Conservation (phyloP, 2,329 filamentous ascomycete species). For the Davidsoniella virescens region DNA sequence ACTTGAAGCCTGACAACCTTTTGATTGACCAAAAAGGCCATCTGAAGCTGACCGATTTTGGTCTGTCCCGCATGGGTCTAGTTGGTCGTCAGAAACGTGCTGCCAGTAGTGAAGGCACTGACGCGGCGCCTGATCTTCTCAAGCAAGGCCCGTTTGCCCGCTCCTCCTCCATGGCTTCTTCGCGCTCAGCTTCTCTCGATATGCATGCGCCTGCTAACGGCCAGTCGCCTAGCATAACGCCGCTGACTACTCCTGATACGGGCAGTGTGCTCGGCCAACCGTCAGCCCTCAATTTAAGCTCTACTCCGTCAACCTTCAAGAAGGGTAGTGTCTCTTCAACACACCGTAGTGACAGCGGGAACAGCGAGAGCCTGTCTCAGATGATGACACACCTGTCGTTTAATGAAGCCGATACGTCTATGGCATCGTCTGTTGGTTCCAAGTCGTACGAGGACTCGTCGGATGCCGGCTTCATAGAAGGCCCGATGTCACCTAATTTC, state of each 20-base stretch:
- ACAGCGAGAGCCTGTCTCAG: conserved; percentile 67
- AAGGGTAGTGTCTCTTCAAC: conserved; percentile 31
- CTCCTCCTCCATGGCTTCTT: conserved; percentile 72
- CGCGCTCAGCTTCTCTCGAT: conserved; percentile 85
- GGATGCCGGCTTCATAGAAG: conserved; percentile 37
- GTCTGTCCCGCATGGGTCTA: conserved; percentile 89
- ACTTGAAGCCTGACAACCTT: conserved; percentile 92
- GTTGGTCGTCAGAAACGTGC: conserved; percentile 93
- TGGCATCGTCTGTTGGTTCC: conserved; percentile 26
- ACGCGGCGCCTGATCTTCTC: conserved; percentile 80
- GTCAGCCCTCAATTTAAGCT: conserved; percentile 74
- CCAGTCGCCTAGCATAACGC: conserved; percentile 74
- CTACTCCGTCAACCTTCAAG: conserved; percentile 30
- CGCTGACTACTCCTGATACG: conserved; percentile 63
- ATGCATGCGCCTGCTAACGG: conserved; percentile 25
- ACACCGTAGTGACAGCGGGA: conserved; percentile 79
- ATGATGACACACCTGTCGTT: conserved; percentile 72
- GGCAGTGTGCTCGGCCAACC: conserved; percentile 57
- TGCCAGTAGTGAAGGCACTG: conserved; percentile 56
- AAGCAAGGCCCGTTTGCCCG: conserved; percentile 85
- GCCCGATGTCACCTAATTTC: conserved; percentile 63
- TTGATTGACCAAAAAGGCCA: conserved; percentile 95
- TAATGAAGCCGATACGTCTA: conserved; percentile 36
- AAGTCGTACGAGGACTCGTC: conserved; percentile 44
- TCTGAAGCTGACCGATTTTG: conserved; percentile 93